Percentiles rank a stretch among this genome's conserved stretches.
Evolutionary conservation across 176 grass and related monocot genomes (phyloP).

Genomic region (Alloteropsis semialata): DNA sequence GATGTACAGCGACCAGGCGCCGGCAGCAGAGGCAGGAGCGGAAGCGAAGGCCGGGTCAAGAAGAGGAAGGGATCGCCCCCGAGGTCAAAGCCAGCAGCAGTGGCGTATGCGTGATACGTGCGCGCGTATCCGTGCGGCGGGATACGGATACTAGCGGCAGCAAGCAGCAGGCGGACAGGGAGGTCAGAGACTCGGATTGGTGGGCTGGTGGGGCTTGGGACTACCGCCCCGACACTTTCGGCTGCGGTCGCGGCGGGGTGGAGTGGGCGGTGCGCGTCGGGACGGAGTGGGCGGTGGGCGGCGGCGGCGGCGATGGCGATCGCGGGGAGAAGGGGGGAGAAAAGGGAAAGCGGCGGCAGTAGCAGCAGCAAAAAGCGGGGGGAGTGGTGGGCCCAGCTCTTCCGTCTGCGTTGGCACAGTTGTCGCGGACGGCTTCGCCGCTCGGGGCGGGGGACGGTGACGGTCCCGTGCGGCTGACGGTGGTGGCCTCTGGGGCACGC

Average conservation of each 20-base stretch:
- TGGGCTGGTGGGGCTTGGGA: background rate
- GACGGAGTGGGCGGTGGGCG: background rate
- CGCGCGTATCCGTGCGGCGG: slow-evolving; percentile 21
- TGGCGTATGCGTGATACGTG: slow-evolving; percentile 10
- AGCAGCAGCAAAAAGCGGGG: slow-evolving; percentile 18
- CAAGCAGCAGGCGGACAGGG: background rate
- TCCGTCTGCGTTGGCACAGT: slow-evolving; percentile 6
- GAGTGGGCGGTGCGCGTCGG: background rate
- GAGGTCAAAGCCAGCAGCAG: slow-evolving; percentile 19
- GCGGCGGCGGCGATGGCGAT: slow-evolving; percentile 34
- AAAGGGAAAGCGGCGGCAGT: slow-evolving; percentile 1
- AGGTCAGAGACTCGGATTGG: no score
- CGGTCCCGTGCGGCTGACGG: background rate
- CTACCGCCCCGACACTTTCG: slow-evolving; percentile 19
- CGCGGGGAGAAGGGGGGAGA: background rate
- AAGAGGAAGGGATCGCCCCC: background rate
- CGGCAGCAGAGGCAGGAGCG: background rate
- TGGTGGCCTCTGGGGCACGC: fast-evolving
- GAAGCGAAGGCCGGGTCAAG: background rate
- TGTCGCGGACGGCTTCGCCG: background rate
- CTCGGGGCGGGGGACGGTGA: background rate
- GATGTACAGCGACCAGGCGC: background rate
- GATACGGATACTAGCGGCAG: background rate
- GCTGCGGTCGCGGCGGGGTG: background rate
- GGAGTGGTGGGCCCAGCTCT: slow-evolving; percentile 4